Evolutionary conservation across 345 rosid species (phyloP), one percentile per base, ranked within the genome.

Genomic region (Noccaea bulbosa): DNA sequence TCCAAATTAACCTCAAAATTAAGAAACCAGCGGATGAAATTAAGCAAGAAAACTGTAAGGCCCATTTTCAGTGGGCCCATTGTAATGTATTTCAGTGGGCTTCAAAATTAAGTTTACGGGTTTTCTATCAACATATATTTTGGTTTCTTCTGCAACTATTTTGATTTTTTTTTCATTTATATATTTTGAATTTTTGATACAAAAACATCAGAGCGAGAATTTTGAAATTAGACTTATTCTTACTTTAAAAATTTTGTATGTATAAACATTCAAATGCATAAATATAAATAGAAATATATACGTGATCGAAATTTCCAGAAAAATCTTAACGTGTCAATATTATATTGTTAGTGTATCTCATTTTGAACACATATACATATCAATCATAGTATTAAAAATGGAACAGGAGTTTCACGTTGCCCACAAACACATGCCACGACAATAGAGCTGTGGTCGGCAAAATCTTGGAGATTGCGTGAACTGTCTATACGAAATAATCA

Each of bases 401-500:
- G 64, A 56, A 65, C 72, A 65, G 11, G 46, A 65, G 61, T 56
- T 73, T 73, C 46, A 48, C 62, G 65, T 65, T 65, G 37, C 15
- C 15, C 24, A 56, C 51, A 58, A 38, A 56, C 47, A 56, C 66
- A 58, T 38, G 38, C 66, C 37, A 66, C 8, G 67, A 57, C 5
- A 65, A 65, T n/a, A 59, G 45, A 49, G 60, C 11, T 57, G 46
- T 58, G 72, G 77, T 73, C 61, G 61, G 61, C 61, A 57, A 65
- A 48, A n/a, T 30, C 52, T 58, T 58, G 41, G 61, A 73, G 77
- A 58, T 73, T 73, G 54, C 72, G 77, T 73, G 77, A 73, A 49
- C 62, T 58, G 61, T 20, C 60, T 9, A 39, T 43, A 65, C 44
- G 53, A 65, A 47, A 46, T 33, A 30, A 16, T 24, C 8, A 49